Percentiles rank a stretch among this genome's conserved stretches.
Evolutionary conservation across 2,329 filamentous ascomycete genomes (phyloP).

Genomic region (Beauveria rudraprayagi): DNA sequence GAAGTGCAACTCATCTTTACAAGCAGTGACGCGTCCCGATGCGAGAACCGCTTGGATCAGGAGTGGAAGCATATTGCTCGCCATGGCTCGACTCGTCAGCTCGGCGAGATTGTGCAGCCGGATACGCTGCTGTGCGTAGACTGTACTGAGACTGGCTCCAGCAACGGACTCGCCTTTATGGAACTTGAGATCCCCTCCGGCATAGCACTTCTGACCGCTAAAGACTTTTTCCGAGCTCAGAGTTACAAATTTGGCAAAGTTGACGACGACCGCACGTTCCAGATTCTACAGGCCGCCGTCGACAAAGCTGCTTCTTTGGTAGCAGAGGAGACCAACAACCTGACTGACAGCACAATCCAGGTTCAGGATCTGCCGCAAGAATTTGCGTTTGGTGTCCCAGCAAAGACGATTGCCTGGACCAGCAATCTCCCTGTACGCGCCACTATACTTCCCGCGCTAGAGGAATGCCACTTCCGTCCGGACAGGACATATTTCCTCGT

Average conservation of each 20-base stretch:
- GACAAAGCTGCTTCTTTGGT: background rate
- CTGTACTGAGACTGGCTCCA: background rate
- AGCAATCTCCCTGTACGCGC: background rate
- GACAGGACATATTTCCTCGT: slow-evolving; percentile 23
- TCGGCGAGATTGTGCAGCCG: background rate
- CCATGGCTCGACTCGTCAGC: background rate
- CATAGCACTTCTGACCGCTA: background rate
- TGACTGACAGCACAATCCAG: background rate
- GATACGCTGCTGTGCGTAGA: background rate
- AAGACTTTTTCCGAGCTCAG: background rate
- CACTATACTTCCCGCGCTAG: background rate
- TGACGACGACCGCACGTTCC: background rate
- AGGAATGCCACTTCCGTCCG: background rate
- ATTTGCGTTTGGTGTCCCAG: background rate
- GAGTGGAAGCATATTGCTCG: background rate
- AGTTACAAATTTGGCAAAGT: background rate
- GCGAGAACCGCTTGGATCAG: background rate
- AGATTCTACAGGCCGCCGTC: background rate
- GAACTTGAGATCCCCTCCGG: background rate
- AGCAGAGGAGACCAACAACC: background rate
- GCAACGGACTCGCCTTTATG: background rate
- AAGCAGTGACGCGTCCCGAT: background rate
- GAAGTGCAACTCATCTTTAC: background rate
- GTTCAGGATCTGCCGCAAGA: background rate
- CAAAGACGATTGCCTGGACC: background rate